A percentile compares a stretch with the other conserved stretches of the same genome.
phyloP scores from a whole-genome alignment of 345 rosid genomes.

The Corchorus capsularis region DNA sequence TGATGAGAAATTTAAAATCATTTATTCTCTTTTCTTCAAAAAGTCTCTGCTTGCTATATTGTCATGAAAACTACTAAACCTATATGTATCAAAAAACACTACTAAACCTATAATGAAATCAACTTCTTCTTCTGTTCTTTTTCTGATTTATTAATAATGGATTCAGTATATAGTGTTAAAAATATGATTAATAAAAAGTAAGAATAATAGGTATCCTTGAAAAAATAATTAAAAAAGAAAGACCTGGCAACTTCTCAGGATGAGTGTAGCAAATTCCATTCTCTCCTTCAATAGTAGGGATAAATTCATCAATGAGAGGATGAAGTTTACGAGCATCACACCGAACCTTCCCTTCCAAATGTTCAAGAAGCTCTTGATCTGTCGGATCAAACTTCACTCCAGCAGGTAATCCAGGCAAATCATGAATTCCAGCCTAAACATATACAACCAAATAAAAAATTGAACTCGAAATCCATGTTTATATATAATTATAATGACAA shows the following conservation, averaged over 20 bases:
- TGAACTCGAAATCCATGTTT: neutral
- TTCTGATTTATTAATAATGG: neutral
- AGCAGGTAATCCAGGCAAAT: conserved; percentile 92
- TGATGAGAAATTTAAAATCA: neutral
- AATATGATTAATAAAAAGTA: too few species aligned
- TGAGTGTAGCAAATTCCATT: conserved; percentile 98
- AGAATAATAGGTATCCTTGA: neutral
- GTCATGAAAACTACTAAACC: neutral
- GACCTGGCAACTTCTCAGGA: conserved; percentile 95
- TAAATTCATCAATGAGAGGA: conserved; percentile 91
- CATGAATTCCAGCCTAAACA: conserved; percentile 67
- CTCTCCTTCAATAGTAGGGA: conserved; percentile 90
- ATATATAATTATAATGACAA: neutral
- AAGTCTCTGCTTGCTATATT: neutral
- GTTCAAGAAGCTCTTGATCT: conserved; percentile 94
- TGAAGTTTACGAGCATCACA: conserved; percentile 73
- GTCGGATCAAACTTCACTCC: conserved; percentile 99
- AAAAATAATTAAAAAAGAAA: neutral
- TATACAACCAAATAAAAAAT: neutral
- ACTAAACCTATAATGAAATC: neutral
- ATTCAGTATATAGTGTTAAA: neutral
- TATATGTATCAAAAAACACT: too few species aligned
- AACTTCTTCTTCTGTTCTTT: conserved; percentile 67
- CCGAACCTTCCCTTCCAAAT: conserved; percentile 87
- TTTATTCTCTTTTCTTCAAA: neutral